Base-by-base conservation (phyloP, 2,329 filamentous ascomycete genomes). In the Ceratocystiopsis brevicomis region DNA sequence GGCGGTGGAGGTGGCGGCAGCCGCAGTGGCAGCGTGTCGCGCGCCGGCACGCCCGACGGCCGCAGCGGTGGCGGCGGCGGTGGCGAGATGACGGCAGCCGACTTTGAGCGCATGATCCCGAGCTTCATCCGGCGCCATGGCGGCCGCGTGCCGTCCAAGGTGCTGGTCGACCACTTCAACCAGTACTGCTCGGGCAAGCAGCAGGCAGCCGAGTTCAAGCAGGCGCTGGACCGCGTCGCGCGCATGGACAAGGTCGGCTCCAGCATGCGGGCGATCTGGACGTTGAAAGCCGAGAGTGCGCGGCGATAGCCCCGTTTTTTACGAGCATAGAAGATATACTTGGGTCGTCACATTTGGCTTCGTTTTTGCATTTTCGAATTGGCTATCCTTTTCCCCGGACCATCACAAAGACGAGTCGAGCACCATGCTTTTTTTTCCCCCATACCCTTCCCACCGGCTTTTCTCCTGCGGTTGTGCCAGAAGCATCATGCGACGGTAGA, bases 131-230 rank as follows among this genome's bases (percentile, higher is more conserved):
- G 70, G 38, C 68, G 74, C 19, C 85, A 92, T 44, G 81, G 82
- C 11, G 86, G 86, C 4, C 71, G 73, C 33, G 83, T 82, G 6
- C 77, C 83, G 6, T 87, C 81, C 37, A 85, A 92, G 62, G 78
- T 85, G 67, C 61, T 95, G 38, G 81, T 94, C 19, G 82, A 93
- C 53, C 85, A 94, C 54, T 96, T 95, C 59, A 84, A 87, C 58
- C 73, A 74, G 14, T 81, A 77, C 53, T 93, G 85, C 55, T 72
- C 70, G 18, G 81, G 75, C 38, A 60, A 68, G 21, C 71, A 74
- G 48, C 72, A 82, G 47, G 79, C 78, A 42, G 72, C 75, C 16
- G 80, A 86, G 57, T 96, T 96, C 57, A 88, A 86, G 60, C 68
- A 73, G 52, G 85, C 85, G 52, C 62, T 96, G 44, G 77, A 81